Evolutionary conservation across 805 yeast species (phyloP).

Genomic region (Peterozyma toletana): DNA sequence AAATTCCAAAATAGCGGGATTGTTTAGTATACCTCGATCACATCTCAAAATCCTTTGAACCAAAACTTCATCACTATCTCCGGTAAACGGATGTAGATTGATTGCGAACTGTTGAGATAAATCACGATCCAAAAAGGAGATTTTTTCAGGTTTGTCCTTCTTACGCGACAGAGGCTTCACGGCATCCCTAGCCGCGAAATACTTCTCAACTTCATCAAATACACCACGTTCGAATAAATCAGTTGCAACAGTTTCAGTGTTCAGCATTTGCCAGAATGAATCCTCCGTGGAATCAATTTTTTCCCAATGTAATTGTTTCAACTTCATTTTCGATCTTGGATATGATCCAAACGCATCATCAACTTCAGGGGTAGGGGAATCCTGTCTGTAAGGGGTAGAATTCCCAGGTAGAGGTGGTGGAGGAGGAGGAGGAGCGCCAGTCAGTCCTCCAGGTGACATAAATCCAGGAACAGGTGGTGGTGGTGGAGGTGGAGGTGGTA

Average conservation of each 20-base stretch:
- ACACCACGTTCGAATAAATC: conserved; percentile 54
- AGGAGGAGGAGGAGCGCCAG: conserved; percentile 16
- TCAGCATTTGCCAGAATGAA: conserved; percentile 75
- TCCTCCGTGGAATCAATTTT: conserved; percentile 76
- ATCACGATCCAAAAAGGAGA: conserved; percentile 73
- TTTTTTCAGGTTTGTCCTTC: conserved; percentile 41
- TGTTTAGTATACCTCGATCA: conserved; percentile 61
- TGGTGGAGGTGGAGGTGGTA: conserved; percentile 23
- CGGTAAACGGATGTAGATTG: conserved; percentile 73
- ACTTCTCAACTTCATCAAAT: conserved; percentile 53
- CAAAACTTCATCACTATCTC: conserved; percentile 54
- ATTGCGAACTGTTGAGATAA: conserved; percentile 93
- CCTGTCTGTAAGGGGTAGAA: conserved; percentile 1
- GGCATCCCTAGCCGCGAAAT: conserved; percentile 36
- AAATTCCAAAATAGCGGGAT: conserved; percentile 75
- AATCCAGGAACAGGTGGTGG: conserved; percentile 17
- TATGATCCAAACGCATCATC: conserved; percentile 36
- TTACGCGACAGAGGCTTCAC: not conserved
- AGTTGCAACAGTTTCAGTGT: conserved; percentile 35
- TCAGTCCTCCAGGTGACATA: not conserved
- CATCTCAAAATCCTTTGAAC: conserved; percentile 71
- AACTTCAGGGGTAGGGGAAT: conserved; percentile 13
- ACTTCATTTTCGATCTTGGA: conserved; percentile 66
- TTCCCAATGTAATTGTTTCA: conserved; percentile 97
- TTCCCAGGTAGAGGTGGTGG: conserved; percentile 13